Base-by-base conservation (phyloP, 1,284 basidiomycete species). In the Papiliotrema laurentii region DNA sequence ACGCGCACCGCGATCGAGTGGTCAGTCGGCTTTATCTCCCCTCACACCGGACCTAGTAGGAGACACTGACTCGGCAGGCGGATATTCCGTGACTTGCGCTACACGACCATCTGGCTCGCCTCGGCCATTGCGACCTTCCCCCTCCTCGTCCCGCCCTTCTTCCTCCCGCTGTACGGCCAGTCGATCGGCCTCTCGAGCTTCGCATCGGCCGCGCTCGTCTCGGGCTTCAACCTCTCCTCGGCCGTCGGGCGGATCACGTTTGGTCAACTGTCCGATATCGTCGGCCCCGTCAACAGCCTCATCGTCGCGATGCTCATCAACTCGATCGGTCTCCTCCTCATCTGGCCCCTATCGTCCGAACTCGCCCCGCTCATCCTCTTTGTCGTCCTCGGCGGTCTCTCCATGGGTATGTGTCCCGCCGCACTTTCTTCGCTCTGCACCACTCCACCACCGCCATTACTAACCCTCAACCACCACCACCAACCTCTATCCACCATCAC, bases 121-220 rank as follows among this genome's bases (percentile, higher is more conserved):
- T 67, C 64, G 4, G 67, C 63, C 3, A 44, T 72, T 6, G 66
- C 51, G 3, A 67, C 66, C 2, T 73, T 73, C 45, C 64, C 69
- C 1, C 58, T 73, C 18, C 63, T 72, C 47, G 68, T 73, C 3
- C 67, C 71, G 9, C 67, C 71, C 22, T 72, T 72, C 59, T 64
- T 70, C 52, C 56, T 73, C 5, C 71, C 71, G 1, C 58, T 71
- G 4, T 73, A 68, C 51, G 68, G 66, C 9, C 53, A 56, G 26
- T 59, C 60, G 16, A 59, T 70, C 10, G 61, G 63, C 10, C 55
- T 65, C 11, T 38, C 51, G 30, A 31, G 61, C 4, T 51, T 59
- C 5, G 51, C 62, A 1, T 64, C 66, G 2, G 69, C 71, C 1
- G 37, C 51, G 11, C 50, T 66, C 4, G 55, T 63, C 0, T 54